A percentile compares a stretch with the other conserved stretches of the same genome.
These are phyloP conservation scores for Durio zibethinus DNA, from an alignment of 345 rosid species.

Conservation along the genomic window DNA sequence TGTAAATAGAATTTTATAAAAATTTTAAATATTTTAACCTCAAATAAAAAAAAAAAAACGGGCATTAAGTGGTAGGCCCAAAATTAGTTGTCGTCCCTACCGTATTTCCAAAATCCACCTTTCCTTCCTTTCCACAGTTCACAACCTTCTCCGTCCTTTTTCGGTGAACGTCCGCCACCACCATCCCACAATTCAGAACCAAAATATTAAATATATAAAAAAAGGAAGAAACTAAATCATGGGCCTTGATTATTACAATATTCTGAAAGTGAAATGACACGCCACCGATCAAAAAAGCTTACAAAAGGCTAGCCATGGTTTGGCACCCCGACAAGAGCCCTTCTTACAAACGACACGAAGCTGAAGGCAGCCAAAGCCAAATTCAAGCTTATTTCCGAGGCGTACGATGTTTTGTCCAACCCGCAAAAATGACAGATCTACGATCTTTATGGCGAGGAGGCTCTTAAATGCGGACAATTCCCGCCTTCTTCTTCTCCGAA, in stretches of 20 bases:
- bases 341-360: constrained; percentile 51
- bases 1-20: too few species aligned
- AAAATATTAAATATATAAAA: background rate
- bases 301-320: constrained; percentile 88
- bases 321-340: constrained; percentile 99
- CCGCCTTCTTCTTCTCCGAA: constrained; percentile 44
- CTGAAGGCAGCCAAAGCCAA: constrained; percentile 90
- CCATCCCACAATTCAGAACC: background rate
- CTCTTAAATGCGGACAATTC: constrained; percentile 69
- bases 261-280: constrained; percentile 79
- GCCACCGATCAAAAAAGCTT: constrained; percentile 84
- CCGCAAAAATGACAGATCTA: constrained; percentile 93
- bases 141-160: background rate
- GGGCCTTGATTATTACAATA: constrained; percentile 96
- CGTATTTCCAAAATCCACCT: background rate
- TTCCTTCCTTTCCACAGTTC: background rate
- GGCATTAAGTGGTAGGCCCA: background rate
- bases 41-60: background rate
- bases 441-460: constrained; percentile 88
- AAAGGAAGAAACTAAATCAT: constrained; percentile 18
- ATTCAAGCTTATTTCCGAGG: constrained; percentile 93
- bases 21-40: too few species aligned
- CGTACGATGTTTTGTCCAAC: constrained; percentile 71
- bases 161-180: constrained; percentile 18
- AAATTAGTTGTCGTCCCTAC: too few species aligned